Evolutionary conservation across 805 yeast genomes (phyloP), one percentile per base, ranked within the genome.

Genomic region (Schwanniomyces occidentalis): DNA sequence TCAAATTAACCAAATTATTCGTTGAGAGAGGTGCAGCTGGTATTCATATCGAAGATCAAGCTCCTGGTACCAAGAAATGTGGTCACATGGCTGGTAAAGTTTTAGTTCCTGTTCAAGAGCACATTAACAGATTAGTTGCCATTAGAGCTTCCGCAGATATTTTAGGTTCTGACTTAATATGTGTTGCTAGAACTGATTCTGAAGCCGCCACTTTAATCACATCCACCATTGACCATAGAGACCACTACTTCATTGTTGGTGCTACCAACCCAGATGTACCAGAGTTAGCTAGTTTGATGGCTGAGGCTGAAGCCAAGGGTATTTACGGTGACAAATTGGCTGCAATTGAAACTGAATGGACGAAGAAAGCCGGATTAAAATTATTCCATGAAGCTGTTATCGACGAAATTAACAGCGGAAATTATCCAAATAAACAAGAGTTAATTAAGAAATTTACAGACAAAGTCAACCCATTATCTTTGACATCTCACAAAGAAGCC

Each of bases 71-170:
- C 53, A 91, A 91, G 68, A 91, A 91, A 71, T 91, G 98, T 72
- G 98, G 98, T 42, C 98, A 91, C 69, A 91, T 91, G 98, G 97
- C 95, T 48, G 98, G 98, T 53, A 88, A 93, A 67, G 97, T 93
- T 35, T 79, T 91, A 50, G 96, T 91, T 44, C 98, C 98, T 45
- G 93, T 89, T 41, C 96, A 89, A 69, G 98, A 91, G 71, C 98
- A 91, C 69, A 86, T 91, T 66, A 89, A 87, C 71, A 80, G 98
- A 63, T 75, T 91, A 61, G 82, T 88, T 46, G 95, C 97, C 32
- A 86, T 91, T 54, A 83, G 98, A 66, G 88, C 95, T 44, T 80
- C 95, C 54, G 96, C 97, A 31, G 98, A 91, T 67, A 85, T 90
- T 44, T 80, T 87, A 68, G 93, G 95, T 34, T 77, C 89, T 27